phyloP scores from a whole-genome alignment of 805 yeast species.

The Candida ponderosae region DNA sequence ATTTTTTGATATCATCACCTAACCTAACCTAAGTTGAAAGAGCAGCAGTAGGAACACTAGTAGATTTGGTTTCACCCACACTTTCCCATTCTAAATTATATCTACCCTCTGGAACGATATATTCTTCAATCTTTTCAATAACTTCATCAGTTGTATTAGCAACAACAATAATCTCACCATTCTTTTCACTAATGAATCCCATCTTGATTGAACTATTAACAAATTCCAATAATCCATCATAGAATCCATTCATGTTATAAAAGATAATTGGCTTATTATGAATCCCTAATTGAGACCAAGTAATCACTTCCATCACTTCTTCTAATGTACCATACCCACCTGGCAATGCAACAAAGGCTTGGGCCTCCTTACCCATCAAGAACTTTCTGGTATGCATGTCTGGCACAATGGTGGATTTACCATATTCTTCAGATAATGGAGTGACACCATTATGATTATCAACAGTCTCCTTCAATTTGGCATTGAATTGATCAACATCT shows the following conservation, averaged over 20 bases:
- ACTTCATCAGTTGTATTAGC: slow-evolving; percentile 68
- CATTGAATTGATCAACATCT: slow-evolving; percentile 35
- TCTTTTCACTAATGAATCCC: slow-evolving; percentile 63
- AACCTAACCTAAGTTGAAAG: neutral
- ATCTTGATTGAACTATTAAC: slow-evolving; percentile 48
- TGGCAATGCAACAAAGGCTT: slow-evolving; percentile 82
- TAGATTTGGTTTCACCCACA: slow-evolving; percentile 9
- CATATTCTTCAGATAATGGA: slow-evolving; percentile 51
- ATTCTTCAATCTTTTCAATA: slow-evolving; percentile 49
- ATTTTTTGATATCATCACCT: neutral
- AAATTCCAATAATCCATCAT: slow-evolving; percentile 59
- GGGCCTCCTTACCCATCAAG: slow-evolving; percentile 81
- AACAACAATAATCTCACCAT: slow-evolving; percentile 60
- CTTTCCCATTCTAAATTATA: slow-evolving; percentile 64
- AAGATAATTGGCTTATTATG: slow-evolving; percentile 76
- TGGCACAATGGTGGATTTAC: slow-evolving; percentile 70
- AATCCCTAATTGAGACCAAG: slow-evolving; percentile 87
- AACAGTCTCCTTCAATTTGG: slow-evolving; percentile 40
- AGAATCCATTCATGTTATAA: slow-evolving; percentile 75
- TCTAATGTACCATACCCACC: slow-evolving; percentile 91
- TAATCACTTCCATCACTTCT: slow-evolving; percentile 82
- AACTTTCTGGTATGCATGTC: slow-evolving; percentile 90
- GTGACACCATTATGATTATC: slow-evolving; percentile 61
- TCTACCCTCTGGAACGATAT: slow-evolving; percentile 63
- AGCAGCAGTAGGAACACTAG: slow-evolving; percentile 3